Evolutionary conservation across 148 eudicot genomes (phyloP).

Genomic region (Rheum nobile): DNA sequence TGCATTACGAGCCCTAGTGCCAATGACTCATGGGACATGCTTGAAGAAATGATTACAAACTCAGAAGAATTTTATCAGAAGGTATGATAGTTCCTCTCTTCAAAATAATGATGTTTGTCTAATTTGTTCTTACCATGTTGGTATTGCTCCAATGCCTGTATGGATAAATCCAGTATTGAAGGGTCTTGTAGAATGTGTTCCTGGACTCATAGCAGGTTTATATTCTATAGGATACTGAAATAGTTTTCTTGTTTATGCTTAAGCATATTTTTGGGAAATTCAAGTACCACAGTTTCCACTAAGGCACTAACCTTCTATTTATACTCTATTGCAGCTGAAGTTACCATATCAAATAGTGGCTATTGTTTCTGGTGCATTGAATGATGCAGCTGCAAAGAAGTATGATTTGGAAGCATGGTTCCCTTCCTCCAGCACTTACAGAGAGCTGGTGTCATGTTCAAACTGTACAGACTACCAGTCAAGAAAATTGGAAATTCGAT

Average conservation of each 20-base stretch:
- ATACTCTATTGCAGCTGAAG: slow-evolving; percentile 45
- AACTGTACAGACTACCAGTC: slow-evolving; percentile 96
- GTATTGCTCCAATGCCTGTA: not conserved
- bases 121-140: not conserved
- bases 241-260: not conserved
- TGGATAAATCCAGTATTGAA: not conserved
- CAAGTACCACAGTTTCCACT: not conserved
- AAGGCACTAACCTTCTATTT: not conserved
- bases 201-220: too few relatives aligned
- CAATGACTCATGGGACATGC: slow-evolving; percentile 85
- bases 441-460: slow-evolving; percentile 94
- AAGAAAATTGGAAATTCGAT: slow-evolving; percentile 69
- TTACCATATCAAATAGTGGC: slow-evolving; percentile 74
- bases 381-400: slow-evolving; percentile 96
- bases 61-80: slow-evolving; percentile 74
- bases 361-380: slow-evolving; percentile 91
- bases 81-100: slow-evolving; percentile 24
- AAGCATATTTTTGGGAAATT: not conserved
- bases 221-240: too few relatives aligned
- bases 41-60: slow-evolving; percentile 78
- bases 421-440: slow-evolving; percentile 58
- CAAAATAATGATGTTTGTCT: not conserved
- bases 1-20: slow-evolving; percentile 70
- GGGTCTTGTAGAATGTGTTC: too few relatives aligned
- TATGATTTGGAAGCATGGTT: slow-evolving; percentile 94